Base-by-base conservation (phyloP, 371 early-diverging fungal genomes). In the Saksenaea oblongispora region DNA sequence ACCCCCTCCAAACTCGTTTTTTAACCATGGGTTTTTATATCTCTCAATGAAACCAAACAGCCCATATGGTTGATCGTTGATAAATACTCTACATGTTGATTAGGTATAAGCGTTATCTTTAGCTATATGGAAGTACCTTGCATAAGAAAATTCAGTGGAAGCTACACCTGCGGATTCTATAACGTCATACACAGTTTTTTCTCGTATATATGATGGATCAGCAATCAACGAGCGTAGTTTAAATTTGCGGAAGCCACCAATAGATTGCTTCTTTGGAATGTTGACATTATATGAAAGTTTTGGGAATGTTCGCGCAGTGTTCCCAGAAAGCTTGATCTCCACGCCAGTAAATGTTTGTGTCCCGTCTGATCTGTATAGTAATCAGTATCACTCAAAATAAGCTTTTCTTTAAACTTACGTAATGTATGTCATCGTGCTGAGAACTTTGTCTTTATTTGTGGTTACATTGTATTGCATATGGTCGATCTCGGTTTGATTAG, bases 381-480 rank as follows among this genome's bases (percentile, higher is more conserved):
- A 41, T 41, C 14, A 13, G 42, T 41, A 17, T n/a, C 13, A 17
- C 42, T 5, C 1, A 47, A 4, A 2, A 31, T 31, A 7, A 47
- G 10, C 24, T 10, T 7, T 44, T 10, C 17, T 44, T n/a, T 44
- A 47, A 47, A 26, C 10, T 51, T 59, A 68, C 76, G 73, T 65
- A 18, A 77, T 72, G 28, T 74, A 77, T 5, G 72, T 70, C 70
- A 77, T 58, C 11, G 59, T 72, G 3, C 61, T 54, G n/a, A 34
- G 10, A 4, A 70, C 62, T 0, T 53, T 56, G 15, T 64, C 57
- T 14, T 67, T n/a, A n/a, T n/a, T 58, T 5, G 57, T 51, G 22
- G 54, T 58, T 11, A 53, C 47, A 34, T 74, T 63, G 0, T 36
- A 26, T 35, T 78, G 72, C 61, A 75, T 67, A n/a, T 24, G 34